Base-by-base conservation (phyloP, 176 grass and related monocot species). In the Tuctoria greenei region DNA sequence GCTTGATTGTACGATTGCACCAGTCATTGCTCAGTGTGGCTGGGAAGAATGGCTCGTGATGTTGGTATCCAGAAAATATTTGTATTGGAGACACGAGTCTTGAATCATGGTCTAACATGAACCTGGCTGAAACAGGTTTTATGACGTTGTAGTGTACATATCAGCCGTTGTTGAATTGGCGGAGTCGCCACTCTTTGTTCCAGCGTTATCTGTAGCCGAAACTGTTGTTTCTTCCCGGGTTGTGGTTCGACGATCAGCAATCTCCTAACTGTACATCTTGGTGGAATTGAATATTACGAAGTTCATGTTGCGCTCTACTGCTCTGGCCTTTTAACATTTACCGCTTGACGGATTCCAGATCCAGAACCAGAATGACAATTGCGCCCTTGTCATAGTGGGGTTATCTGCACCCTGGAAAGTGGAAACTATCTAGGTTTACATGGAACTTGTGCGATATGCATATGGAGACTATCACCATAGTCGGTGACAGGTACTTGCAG, bases 101-200 rank as follows among this genome's bases (percentile, higher is more conserved):
- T 51, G 60, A 66, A 59, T 31, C 64, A 34, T 44, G 77, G 60
- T 25, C 28, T 14, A 17, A 51, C 59, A 16, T 43, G 49, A 17
- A 67, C 51, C 31, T 57, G 41, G 43, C 16, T 79, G 13, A 69
- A 55, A 54, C 74, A 38, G 20, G 68, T 64, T 5, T 10, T 17
- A 26, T 1, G 41, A 78, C 61, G 61, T 37, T 58, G 46, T 24
- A 36, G 20, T 83, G 85, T 83, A 87, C 44, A 87, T 87, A 78
- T 23, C 28, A 64, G 46, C 49, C 2, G 0, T 51, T 78, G 35
- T 45, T 51, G 21, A 67, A 43, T 68, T 47, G 58, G 24, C 45
- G 57, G 14, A 16, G 16, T 52, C 4, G 5, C 26, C 51, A 45
- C 25, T 87, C 13, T 58, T 77, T 66, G 58, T 57, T 65, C 27